Evolutionary conservation across 192 early-diverging fungal genomes (phyloP).

Genomic region (Rhizophagus prolifer): DNA sequence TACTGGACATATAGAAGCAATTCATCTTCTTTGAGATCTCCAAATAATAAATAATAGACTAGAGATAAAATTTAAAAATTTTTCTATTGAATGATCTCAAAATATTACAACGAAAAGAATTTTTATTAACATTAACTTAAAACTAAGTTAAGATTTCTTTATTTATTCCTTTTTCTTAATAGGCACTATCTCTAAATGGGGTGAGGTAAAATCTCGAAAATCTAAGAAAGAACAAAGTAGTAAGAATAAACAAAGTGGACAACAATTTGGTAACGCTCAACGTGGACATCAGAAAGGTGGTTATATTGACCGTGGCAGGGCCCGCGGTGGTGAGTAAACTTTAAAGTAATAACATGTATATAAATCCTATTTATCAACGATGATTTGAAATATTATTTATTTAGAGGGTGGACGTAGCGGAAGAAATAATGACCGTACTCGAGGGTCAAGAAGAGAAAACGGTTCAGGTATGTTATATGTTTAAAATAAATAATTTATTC

Average conservation of each 20-base stretch:
- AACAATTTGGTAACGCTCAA: slow-evolving; percentile 44
- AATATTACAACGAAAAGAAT: no score
- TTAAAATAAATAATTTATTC: background rate
- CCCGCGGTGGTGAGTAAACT: slow-evolving; percentile 4
- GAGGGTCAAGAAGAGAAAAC: slow-evolving; percentile 21
- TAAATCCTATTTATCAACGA: background rate
- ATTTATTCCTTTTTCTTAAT: slow-evolving; percentile 17
- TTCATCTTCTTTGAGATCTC: no score
- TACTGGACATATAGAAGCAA: no score
- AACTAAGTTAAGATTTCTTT: no score
- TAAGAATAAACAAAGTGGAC: slow-evolving; percentile 53
- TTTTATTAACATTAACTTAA: no score
- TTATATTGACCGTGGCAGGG: slow-evolving; percentile 36
- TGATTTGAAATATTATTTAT: background rate
- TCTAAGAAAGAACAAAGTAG: slow-evolving; percentile 56
- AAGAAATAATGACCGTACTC: slow-evolving; percentile 20
- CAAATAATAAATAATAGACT: no score
- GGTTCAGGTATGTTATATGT: slow-evolving; percentile 17
- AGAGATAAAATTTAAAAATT: background rate
- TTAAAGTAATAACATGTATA: background rate
- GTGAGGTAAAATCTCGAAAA: slow-evolving; percentile 79
- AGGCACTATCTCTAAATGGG: slow-evolving; percentile 83
- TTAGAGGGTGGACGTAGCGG: slow-evolving; percentile 1
- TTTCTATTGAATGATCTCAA: background rate
- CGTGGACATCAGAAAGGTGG: slow-evolving; percentile 67